Evolutionary conservation across 2,329 filamentous ascomycete species (phyloP), one percentile per base, ranked within the genome.

Genomic region (Remersonia thermophila): DNA sequence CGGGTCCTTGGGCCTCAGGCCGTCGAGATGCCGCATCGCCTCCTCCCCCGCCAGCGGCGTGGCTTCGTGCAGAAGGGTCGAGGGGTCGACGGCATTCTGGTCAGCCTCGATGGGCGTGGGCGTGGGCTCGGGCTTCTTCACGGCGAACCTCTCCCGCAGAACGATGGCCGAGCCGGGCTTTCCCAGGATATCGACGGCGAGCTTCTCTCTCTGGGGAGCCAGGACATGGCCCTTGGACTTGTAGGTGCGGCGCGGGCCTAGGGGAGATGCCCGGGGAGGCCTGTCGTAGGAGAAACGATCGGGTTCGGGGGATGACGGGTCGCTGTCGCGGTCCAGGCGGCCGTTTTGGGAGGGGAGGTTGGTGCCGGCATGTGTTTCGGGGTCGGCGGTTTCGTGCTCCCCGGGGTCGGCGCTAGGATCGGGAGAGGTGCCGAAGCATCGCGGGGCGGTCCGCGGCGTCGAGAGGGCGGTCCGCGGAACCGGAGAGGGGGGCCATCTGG

Each of bases 101-200:
- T 54, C 28, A 4, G 28, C 15, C 2, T 14, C 9, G 12, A 32
- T 23, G 3, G 16, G 10, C 2, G 31, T 27, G 3, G 7, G 25
- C 13, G 10, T 11, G 7, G 2, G 53, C 18, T 17, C 15, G 20
- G 5, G 20, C 13, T 44, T 42, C 1, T 33, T 39, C 33, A 41
- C 33, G 7, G 42, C 16, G 4, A 52, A 52, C n/a, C 42, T 42
- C 27, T 64, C 58, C 38, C 48, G 58, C 53, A 73, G 55, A 26
- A 74, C 55, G 31, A 74, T 62, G 16, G 65, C 65, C 12, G 63
- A 55, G 10, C 62, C 61, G 2, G 55, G 55, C 40, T 55, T 52
- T 3, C 62, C 62, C 10, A 66, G 44, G 35, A 60, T 56, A 18
- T 50, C 44, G 11, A 55, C 39, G 3, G 42, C 46, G 6, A 65